Evolutionary conservation across 2,329 filamentous ascomycete species (phyloP).

Genomic region (Fusarium xylarioides): DNA sequence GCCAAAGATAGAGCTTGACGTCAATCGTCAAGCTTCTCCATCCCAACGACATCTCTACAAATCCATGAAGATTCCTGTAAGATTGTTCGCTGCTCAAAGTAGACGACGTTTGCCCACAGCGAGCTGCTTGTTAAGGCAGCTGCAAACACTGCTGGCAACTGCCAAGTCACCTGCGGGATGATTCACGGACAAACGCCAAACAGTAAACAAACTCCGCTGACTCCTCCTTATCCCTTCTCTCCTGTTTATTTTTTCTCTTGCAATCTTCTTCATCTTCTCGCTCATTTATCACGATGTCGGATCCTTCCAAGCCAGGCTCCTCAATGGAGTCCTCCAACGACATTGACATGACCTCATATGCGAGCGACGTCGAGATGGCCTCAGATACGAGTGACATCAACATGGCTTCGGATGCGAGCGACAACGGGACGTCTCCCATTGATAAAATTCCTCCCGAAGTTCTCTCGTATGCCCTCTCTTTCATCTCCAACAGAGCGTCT

Average conservation of each 20-base stretch:
- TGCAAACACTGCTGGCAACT: not conserved
- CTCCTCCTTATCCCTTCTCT: not conserved
- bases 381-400: not conserved
- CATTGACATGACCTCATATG: not conserved
- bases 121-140: not conserved
- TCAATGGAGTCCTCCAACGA: not conserved
- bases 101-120: not conserved
- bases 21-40: not conserved
- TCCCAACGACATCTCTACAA: not conserved
- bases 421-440: not conserved
- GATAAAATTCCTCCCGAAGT: not conserved
- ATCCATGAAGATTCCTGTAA: not conserved
- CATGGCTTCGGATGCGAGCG: not conserved
- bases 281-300: not conserved
- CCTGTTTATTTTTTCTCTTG: not conserved
- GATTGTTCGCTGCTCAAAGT: not conserved
- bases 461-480: conserved; percentile 7
- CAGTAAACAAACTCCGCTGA: not conserved
- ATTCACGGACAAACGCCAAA: not conserved
- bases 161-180: not conserved
- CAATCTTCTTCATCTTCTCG: not conserved
- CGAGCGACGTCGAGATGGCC: not conserved
- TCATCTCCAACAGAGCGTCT: not conserved
- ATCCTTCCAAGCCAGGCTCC: not conserved
- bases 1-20: not conserved